These are phyloP conservation scores for Amphibolis antarctica DNA, from an alignment of 106 monocot genomes.

Conservation along the genomic window DNA sequence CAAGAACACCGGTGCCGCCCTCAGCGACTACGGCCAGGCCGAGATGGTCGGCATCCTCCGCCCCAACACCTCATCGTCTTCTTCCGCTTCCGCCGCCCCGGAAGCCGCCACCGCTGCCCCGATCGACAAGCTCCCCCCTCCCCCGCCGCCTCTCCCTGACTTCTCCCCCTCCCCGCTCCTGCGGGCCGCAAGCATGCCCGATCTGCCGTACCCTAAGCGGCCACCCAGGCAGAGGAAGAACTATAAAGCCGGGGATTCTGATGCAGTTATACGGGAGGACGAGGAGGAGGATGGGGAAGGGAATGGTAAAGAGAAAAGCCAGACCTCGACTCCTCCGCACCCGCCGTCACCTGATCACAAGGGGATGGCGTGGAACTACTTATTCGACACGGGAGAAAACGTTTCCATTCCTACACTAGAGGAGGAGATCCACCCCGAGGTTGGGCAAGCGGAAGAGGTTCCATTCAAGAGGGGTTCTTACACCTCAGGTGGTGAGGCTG, in stretches of 20 bases:
- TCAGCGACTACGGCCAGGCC: conserved; percentile 51
- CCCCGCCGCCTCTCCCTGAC: conserved; percentile 48
- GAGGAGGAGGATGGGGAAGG: neutral
- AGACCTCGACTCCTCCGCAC: neutral
- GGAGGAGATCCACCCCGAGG: conserved; percentile 12
- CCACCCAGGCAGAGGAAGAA: neutral
- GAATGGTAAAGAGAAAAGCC: too few species aligned
- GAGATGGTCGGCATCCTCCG: conserved; percentile 15
- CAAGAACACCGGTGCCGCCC: conserved; percentile 67
- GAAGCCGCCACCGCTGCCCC: conserved; percentile 8
- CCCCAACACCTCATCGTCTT: neutral
- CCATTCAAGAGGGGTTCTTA: too few species aligned
- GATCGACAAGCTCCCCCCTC: conserved; percentile 35
- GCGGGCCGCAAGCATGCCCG: conserved; percentile 60
- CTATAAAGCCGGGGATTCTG: neutral
- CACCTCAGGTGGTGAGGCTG: too few species aligned
- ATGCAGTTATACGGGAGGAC: neutral
- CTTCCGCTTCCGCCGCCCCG: neutral
- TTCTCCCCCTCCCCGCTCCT: conserved; percentile 44
- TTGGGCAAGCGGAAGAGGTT: neutral
- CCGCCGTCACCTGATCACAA: conserved; percentile 9
- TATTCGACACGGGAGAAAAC: conserved; percentile 27
- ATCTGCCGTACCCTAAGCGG: conserved; percentile 17
- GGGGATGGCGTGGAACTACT: conserved; percentile 29
- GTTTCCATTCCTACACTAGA: conserved; percentile 27